These are phyloP conservation scores for Sporothrix sp. DNA, from an alignment of 2,329 filamentous ascomycete species.

Conservation along the genomic window DNA sequence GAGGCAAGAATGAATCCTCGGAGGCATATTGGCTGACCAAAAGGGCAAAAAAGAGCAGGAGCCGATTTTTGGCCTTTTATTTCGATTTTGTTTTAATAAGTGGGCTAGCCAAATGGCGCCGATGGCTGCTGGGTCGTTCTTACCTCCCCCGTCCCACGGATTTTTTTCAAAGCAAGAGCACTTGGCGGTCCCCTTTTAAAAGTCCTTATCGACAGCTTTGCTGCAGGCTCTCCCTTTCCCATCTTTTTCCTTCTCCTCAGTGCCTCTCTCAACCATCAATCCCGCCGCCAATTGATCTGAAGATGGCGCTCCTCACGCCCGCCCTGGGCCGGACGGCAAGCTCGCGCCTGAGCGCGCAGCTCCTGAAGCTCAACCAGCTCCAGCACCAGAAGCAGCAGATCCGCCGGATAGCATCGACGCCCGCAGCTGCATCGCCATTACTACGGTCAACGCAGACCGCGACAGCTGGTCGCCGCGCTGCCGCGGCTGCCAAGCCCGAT, in stretches of 20 bases:
- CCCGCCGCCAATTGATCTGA: conserved; percentile 17
- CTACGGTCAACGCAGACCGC: conserved; percentile 17
- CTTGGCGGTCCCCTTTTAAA: conserved; percentile 6
- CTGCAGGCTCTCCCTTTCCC: neutral
- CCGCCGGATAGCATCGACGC: conserved; percentile 22
- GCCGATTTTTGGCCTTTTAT: neutral
- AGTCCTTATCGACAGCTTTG: conserved; percentile 7
- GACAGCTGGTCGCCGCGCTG: conserved; percentile 11
- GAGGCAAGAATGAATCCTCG: conserved; percentile 5
- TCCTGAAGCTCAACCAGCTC: conserved; percentile 16
- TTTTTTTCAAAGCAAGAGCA: neutral
- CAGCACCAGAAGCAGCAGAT: conserved; percentile 16
- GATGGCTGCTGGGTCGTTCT: too few relatives aligned
- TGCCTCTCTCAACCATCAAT: conserved; percentile 6
- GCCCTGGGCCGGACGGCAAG: conserved; percentile 26
- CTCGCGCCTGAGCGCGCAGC: conserved; percentile 19
- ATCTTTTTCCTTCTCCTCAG: neutral
- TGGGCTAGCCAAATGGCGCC: too few relatives aligned
- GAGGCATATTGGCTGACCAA: conserved; percentile 3
- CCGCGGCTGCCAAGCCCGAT: neutral
- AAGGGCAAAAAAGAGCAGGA: conserved; percentile 7
- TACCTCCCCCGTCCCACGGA: too few relatives aligned
- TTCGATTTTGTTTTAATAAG: neutral
- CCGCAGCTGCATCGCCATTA: conserved; percentile 15
- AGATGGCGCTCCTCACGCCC: conserved; percentile 27